Conservation (phyloP, 129 eudicot genomes). For the Gnaphalium uliginosum region DNA sequence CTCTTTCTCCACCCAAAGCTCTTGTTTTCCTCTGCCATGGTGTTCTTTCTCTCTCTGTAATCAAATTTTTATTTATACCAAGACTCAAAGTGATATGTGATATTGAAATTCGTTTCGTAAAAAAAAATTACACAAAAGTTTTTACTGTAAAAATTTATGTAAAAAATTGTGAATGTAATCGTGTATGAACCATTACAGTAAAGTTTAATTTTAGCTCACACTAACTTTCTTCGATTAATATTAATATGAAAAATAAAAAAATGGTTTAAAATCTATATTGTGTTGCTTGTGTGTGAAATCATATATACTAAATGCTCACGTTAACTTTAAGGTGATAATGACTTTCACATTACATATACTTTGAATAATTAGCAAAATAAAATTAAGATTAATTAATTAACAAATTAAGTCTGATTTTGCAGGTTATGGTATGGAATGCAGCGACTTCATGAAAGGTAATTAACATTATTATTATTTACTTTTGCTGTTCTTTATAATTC, state of each 20-base stretch:
- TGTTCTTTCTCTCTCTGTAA: conserved; percentile 34
- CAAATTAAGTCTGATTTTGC: conserved; percentile 34
- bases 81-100: too few relatives aligned
- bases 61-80: too few relatives aligned
- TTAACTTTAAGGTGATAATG: background rate
- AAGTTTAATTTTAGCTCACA: too few relatives aligned
- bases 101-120: too few relatives aligned
- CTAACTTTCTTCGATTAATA: background rate
- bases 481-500: background rate
- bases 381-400: background rate
- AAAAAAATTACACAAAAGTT: background rate
- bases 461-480: background rate
- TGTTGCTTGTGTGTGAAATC: background rate
- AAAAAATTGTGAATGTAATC: too few relatives aligned
- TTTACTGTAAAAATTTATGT: too few relatives aligned
- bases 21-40: conserved; percentile 99
- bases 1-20: conserved; percentile 86
- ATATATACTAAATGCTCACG: background rate
- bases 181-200: too few relatives aligned
- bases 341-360: background rate
- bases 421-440: conserved; percentile 99
- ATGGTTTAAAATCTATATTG: background rate
- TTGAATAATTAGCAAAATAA: background rate
- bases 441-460: conserved; percentile 94
- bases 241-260: too few relatives aligned